Evolutionary conservation across 441 rosid genomes (phyloP).

Genomic region (Brassica balearica): DNA sequence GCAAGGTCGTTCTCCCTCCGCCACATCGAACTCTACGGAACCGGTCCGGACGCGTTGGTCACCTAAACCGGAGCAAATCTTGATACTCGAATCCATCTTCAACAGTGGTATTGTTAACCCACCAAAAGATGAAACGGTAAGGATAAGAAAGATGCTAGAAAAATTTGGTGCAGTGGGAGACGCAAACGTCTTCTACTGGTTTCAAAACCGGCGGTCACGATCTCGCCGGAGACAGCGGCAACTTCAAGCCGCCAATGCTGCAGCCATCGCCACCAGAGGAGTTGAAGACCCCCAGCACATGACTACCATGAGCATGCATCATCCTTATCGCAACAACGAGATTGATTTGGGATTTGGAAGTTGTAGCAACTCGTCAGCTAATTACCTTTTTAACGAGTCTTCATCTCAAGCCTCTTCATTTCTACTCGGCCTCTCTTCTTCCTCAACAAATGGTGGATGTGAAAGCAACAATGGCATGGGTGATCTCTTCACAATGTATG

Average conservation of each 20-base stretch:
- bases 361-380: constrained; percentile 32
- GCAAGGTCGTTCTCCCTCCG: background rate
- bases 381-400: constrained; percentile 27
- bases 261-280: constrained; percentile 15
- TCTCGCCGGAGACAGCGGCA: constrained; percentile 96
- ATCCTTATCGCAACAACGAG: constrained; percentile 32
- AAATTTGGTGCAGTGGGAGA: constrained; percentile 91
- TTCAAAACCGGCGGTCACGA: constrained; percentile 90
- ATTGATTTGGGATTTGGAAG: constrained; percentile 41
- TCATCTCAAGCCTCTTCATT: constrained; percentile 36
- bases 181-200: constrained; percentile 97
- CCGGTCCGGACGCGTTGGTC: constrained; percentile 69
- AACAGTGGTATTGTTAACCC: constrained; percentile 98
- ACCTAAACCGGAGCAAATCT: constrained; percentile 96
- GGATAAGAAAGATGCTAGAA: constrained; percentile 85
- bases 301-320: constrained; percentile 38
- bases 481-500: constrained; percentile 30
- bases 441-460: constrained; percentile 24
- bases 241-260: constrained; percentile 56
- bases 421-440: constrained; percentile 24
- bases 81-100: constrained; percentile 95
- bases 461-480: constrained; percentile 36
- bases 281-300: constrained; percentile 21
- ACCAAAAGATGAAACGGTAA: constrained; percentile 90
- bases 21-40: constrained; percentile 26